Conservation (phyloP, 2,329 filamentous ascomycete species). For the Microcyclospora tardicrescens region DNA sequence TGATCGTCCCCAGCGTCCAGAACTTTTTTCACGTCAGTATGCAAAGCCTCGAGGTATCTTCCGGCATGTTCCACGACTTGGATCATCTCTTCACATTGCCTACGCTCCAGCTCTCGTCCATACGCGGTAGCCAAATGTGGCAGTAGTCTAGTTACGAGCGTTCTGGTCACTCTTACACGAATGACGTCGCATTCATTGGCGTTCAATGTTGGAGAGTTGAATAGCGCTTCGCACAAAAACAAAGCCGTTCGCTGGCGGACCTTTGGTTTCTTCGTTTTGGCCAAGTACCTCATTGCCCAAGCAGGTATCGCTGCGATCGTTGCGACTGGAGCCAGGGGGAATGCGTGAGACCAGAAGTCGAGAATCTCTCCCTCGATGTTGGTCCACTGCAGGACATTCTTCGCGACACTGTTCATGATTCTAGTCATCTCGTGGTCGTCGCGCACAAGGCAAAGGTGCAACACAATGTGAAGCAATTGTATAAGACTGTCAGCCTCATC, state of each 20-base stretch:
- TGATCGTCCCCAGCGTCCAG: background rate
- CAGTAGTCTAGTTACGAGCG: background rate
- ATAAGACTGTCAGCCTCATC: background rate
- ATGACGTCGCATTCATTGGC: background rate
- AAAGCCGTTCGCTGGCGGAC: background rate
- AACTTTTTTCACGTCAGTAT: background rate
- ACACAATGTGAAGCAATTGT: background rate
- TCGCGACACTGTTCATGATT: background rate
- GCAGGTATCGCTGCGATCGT: background rate
- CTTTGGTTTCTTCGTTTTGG: background rate
- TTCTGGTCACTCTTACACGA: conserved; percentile 1
- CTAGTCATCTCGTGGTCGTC: background rate
- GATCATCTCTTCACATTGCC: background rate
- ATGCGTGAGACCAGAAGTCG: background rate
- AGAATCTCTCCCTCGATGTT: background rate
- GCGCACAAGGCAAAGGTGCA: background rate
- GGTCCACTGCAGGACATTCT: background rate
- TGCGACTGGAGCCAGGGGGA: background rate
- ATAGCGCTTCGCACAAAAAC: conserved; percentile 1
- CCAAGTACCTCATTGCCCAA: conserved; percentile 1
- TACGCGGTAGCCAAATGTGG: conserved; percentile 1
- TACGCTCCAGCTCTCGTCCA: background rate
- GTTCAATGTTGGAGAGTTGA: background rate
- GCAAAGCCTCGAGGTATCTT: background rate
- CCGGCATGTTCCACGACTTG: background rate